Evolutionary conservation across 805 yeast genomes (phyloP).

Genomic region (Starmerella stellata): DNA sequence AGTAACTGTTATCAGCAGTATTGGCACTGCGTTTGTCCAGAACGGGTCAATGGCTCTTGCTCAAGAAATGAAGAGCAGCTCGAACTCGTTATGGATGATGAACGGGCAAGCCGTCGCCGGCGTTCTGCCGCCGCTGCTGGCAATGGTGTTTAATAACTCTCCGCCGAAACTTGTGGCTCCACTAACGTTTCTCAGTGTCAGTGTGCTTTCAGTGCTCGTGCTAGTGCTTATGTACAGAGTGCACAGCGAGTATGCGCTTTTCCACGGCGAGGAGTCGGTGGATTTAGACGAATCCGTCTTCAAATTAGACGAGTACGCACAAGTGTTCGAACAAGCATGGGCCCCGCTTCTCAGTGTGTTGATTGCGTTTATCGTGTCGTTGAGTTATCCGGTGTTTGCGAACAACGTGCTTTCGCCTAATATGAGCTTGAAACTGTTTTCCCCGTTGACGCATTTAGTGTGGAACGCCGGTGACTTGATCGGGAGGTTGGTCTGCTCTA

Average conservation of each 20-base stretch:
- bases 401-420: constrained; percentile 41
- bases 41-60: constrained; percentile 84
- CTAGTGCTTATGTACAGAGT: constrained; percentile 3
- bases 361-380: constrained; percentile 51
- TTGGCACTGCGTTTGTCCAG: constrained; percentile 70
- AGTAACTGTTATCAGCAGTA: constrained; percentile 44
- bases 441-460: constrained; percentile 60
- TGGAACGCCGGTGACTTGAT: constrained; percentile 84
- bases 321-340: constrained; percentile 12
- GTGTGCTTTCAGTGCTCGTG: constrained; percentile 8
- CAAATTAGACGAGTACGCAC: background rate
- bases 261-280: background rate
- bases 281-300: constrained; percentile 6
- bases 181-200: constrained; percentile 21
- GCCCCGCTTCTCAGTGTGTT: constrained; percentile 53
- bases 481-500: constrained; percentile 56
- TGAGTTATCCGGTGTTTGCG: constrained; percentile 82
- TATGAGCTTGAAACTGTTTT: constrained; percentile 28
- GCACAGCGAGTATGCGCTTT: constrained; percentile 5
- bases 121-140: constrained; percentile 64
- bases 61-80: constrained; percentile 27
- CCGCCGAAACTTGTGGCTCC: constrained; percentile 29
- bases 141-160: constrained; percentile 36
- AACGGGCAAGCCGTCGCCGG: constrained; percentile 94
- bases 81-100: constrained; percentile 44